Percentiles rank a stretch among this genome's conserved stretches.
phyloP scores from a whole-genome alignment of 2,329 filamentous ascomycete species.

The Pestalotiopsis sp. region DNA sequence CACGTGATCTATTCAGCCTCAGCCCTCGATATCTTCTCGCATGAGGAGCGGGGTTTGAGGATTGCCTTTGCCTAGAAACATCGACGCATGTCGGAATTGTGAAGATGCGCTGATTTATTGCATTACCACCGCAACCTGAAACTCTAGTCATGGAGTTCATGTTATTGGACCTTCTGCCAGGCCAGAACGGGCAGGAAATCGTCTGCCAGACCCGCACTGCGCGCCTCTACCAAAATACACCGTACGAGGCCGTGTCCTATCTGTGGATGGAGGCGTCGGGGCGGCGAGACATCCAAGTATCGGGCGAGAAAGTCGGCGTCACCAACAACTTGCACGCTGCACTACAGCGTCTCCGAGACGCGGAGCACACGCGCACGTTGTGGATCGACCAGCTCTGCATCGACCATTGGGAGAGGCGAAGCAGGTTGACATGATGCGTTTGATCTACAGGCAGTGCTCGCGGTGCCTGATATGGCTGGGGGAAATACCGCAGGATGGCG shows the following conservation, averaged over 20 bases:
- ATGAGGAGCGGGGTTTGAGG: not conserved
- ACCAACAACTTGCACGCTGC: not conserved
- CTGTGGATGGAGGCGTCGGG: not conserved
- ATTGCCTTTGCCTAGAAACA: not conserved
- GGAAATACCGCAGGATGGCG: not conserved
- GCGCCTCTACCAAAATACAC: not conserved
- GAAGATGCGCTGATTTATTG: not conserved
- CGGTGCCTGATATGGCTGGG: conserved; percentile 8
- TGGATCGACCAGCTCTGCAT: conserved; percentile 18
- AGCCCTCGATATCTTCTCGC: not conserved
- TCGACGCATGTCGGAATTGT: not conserved
- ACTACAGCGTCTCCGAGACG: not conserved
- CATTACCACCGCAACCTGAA: not conserved
- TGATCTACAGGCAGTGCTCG: conserved; percentile 9
- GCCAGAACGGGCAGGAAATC: not conserved
- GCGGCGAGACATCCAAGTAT: not conserved
- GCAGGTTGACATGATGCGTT: conserved; percentile 14
- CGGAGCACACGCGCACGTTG: not conserved
- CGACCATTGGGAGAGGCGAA: conserved; percentile 14
- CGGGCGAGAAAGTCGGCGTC: not conserved
- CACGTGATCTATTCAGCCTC: not conserved
- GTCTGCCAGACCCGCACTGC: not conserved
- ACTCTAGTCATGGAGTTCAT: not conserved
- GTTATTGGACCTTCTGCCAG: not conserved
- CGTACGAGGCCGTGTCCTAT: not conserved